A percentile compares a stretch with the other conserved stretches of the same genome.
These are phyloP conservation scores for Hanseniaspora hatyaiensis DNA, from an alignment of 805 yeast genomes.

Conservation along the genomic window DNA sequence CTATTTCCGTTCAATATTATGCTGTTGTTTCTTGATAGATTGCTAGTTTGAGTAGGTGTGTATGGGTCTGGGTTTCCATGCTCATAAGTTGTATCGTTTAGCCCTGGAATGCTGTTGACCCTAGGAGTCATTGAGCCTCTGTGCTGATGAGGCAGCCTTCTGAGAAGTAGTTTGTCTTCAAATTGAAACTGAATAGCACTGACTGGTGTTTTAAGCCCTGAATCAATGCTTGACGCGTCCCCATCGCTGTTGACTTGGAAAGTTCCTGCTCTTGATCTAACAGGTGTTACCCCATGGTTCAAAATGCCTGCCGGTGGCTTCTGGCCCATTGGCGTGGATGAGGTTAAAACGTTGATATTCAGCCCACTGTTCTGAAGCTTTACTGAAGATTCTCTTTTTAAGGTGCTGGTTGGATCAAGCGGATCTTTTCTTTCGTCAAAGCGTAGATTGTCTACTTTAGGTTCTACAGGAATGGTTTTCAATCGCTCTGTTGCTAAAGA, in stretches of 20 bases:
- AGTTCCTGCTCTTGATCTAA: background rate
- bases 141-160: conserved; percentile 31
- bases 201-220: conserved; percentile 15
- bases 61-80: background rate
- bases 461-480: background rate
- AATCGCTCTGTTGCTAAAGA: background rate
- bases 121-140: conserved; percentile 48
- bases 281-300: conserved; percentile 1
- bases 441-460: background rate
- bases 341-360: background rate
- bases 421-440: too few species aligned
- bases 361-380: background rate
- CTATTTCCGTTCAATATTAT: background rate
- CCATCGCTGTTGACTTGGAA: conserved; percentile 1
- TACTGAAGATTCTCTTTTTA: conserved; percentile 2
- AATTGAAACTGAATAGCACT: conserved; percentile 39
- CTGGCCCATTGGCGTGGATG: conserved; percentile 6
- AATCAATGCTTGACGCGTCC: background rate
- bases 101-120: conserved; percentile 26
- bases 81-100: background rate
- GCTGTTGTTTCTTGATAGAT: background rate
- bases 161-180: conserved; percentile 31
- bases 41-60: background rate
- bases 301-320: conserved; percentile 7
- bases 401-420: background rate